Evolutionary conservation across 2,329 filamentous ascomycete genomes (phyloP).

Genomic region (Cordyceps pruinosa): DNA sequence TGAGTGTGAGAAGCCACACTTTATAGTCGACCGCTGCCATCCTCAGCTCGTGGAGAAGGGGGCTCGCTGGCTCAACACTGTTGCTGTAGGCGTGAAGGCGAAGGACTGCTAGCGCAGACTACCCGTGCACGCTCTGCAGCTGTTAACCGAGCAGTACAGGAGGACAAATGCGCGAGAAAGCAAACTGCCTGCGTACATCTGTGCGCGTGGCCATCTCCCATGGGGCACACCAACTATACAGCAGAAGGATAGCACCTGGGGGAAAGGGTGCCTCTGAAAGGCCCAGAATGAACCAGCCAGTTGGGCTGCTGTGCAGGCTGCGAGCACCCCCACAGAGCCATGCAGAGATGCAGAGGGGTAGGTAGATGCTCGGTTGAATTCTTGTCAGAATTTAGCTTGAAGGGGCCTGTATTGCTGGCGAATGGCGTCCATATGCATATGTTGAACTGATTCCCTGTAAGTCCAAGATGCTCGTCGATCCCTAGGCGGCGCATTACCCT

Average conservation of each 20-base stretch:
- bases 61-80: conserved; percentile 31
- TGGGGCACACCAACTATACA: conserved; percentile 40
- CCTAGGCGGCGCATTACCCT: conserved; percentile 40
- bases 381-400: conserved; percentile 52
- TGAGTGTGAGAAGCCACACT: conserved; percentile 47
- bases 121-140: conserved; percentile 45
- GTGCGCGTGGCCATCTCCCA: conserved; percentile 49
- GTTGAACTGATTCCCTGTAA: conserved; percentile 52
- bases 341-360: conserved; percentile 41
- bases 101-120: conserved; percentile 44
- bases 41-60: conserved; percentile 46
- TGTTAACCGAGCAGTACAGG: conserved; percentile 44
- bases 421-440: conserved; percentile 55
- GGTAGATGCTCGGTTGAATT: conserved; percentile 46
- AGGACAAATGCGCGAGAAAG: conserved; percentile 46
- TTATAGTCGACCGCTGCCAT: conserved; percentile 52
- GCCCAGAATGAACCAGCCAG: conserved; percentile 41
- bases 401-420: conserved; percentile 56
- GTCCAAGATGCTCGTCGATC: conserved; percentile 49
- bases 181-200: conserved; percentile 50
- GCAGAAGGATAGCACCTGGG: conserved; percentile 40
- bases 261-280: conserved; percentile 45
- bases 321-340: conserved; percentile 36
- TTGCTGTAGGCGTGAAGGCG: conserved; percentile 42
- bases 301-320: conserved; percentile 40